These are phyloP conservation scores for Acanthamoeba quina DNA, from an alignment of 208 protist species.

Conservation along the genomic window DNA sequence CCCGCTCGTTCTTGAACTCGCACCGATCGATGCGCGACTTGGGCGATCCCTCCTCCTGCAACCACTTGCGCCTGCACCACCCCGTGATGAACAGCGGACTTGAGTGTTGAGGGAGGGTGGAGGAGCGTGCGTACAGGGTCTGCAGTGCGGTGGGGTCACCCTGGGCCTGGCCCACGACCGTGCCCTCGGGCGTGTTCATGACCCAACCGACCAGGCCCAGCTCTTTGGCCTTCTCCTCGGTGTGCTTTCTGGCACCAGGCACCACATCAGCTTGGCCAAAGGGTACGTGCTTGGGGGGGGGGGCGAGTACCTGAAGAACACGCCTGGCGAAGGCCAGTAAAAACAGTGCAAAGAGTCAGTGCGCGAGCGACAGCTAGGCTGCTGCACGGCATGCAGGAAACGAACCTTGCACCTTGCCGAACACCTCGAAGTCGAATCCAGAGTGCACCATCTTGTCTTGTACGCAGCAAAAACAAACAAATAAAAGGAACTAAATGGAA, in stretches of 20 bases:
- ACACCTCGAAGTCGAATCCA: slow-evolving; percentile 60
- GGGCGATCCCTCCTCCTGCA: slow-evolving; percentile 58
- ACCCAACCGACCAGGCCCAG: slow-evolving; percentile 65
- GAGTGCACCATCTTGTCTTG: not conserved
- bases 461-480: not conserved
- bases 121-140: not conserved
- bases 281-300: too few species aligned
- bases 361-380: too few species aligned
- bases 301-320: slow-evolving; percentile 17
- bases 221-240: slow-evolving; percentile 23
- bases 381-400: not conserved
- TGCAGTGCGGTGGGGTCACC: slow-evolving; percentile 11
- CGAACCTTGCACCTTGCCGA: slow-evolving; percentile 66
- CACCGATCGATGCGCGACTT: slow-evolving; percentile 9
- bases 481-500: not conserved
- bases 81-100: too few species aligned
- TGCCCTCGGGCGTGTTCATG: slow-evolving; percentile 52
- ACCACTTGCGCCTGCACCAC: slow-evolving; percentile 26
- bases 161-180: slow-evolving; percentile 63
- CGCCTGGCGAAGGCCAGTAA: not conserved
- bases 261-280: not conserved
- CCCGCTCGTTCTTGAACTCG: slow-evolving; percentile 41
- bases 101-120: too few species aligned
- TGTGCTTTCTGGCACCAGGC: not conserved
- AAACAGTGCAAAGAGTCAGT: not conserved